phyloP scores from a whole-genome alignment of 1,139 yeast species.

The Geotrichum phurueaensis region DNA sequence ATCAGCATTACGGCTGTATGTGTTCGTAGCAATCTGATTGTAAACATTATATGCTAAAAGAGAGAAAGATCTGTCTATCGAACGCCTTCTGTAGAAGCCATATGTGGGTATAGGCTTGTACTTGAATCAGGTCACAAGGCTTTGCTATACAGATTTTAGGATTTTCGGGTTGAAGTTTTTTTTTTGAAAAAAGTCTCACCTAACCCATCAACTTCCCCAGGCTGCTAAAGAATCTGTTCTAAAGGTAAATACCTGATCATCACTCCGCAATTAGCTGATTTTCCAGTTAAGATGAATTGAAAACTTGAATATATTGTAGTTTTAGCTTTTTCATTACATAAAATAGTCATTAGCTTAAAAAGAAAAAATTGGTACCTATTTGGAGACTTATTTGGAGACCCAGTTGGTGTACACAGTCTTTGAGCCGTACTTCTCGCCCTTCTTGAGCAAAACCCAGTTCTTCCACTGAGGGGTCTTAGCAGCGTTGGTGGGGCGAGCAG shows the following conservation, averaged over 20 bases:
- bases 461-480: constrained; percentile 46
- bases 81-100: background rate
- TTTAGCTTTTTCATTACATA: background rate
- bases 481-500: constrained; percentile 56
- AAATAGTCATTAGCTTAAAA: background rate
- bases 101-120: background rate
- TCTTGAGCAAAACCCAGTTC: constrained; percentile 46
- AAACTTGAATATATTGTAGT: no score
- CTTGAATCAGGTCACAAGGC: background rate
- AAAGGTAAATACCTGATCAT: no score
- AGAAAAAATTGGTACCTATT: background rate
- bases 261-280: no score
- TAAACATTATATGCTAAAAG: background rate
- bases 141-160: background rate
- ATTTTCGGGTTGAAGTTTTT: background rate
- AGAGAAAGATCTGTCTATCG: no score
- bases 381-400: constrained; percentile 15
- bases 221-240: no score
- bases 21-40: background rate
- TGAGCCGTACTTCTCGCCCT: constrained; percentile 53
- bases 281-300: no score
- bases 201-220: background rate
- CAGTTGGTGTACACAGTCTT: constrained; percentile 39
- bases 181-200: background rate
- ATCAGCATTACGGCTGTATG: background rate